Conservation (phyloP, 2,329 filamentous ascomycete genomes). For the Fusarium pilosicola region DNA sequence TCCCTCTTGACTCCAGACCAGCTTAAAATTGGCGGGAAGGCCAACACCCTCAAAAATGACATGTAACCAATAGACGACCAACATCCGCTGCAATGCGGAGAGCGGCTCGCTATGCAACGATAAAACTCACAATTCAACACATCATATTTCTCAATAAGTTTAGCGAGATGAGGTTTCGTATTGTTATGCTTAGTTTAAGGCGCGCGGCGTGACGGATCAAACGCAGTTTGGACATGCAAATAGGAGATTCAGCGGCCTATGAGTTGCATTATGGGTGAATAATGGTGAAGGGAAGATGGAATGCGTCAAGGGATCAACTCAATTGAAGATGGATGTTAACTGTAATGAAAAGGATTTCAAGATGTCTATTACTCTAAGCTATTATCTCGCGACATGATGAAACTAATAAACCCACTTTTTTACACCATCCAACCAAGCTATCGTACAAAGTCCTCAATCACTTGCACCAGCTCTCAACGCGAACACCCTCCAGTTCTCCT, state of each 20-base stretch:
- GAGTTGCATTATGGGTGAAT: no score
- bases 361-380: not conserved
- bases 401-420: no score
- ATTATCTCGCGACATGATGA: not conserved
- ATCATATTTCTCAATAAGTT: accelerated
- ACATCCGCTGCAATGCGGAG: not conserved
- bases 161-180: not conserved
- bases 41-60: not conserved
- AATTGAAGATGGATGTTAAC: accelerated
- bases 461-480: not conserved
- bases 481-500: not conserved
- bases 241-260: not conserved
- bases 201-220: not conserved
- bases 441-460: not conserved
- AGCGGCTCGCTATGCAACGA: no score
- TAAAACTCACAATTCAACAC: accelerated
- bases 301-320: accelerated
- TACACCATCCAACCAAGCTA: not conserved
- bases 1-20: not conserved
- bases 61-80: not conserved
- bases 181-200: not conserved
- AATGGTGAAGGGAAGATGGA: not conserved
- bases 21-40: no score
- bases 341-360: accelerated
- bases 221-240: not conserved